Evolutionary conservation across 306 rosid genomes (phyloP).

Genomic region (Glycine soja): DNA sequence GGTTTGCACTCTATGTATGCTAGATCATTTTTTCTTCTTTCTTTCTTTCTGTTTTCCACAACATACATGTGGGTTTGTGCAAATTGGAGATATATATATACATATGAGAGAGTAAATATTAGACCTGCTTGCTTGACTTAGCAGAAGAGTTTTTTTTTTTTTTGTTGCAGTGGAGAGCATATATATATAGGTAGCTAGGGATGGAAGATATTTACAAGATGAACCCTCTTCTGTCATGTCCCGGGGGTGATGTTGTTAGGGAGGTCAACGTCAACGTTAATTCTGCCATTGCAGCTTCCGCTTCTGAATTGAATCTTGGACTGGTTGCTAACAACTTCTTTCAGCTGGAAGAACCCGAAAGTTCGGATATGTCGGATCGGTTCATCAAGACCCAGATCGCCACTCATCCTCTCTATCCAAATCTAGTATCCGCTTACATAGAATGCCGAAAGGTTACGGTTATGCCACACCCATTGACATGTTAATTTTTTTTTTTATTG

Average conservation of each 20-base stretch:
- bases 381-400: conserved; percentile 72
- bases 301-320: conserved; percentile 43
- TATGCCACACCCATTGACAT: too few relatives aligned
- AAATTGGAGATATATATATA: too few relatives aligned
- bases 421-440: conserved; percentile 70
- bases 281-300: background rate
- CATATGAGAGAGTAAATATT: too few relatives aligned
- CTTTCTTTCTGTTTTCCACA: background rate
- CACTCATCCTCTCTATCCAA: conserved; percentile 75
- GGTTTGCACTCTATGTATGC: background rate
- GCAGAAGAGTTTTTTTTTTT: too few relatives aligned
- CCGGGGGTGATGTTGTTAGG: background rate
- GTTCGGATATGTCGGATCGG: conserved; percentile 51
- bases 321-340: too few relatives aligned
- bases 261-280: conserved; percentile 28
- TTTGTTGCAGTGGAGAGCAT: too few relatives aligned
- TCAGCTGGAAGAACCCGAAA: conserved; percentile 37
- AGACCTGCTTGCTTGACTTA: background rate
- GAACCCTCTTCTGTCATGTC: conserved; percentile 4
- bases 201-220: conserved; percentile 45
- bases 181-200: background rate
- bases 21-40: background rate
- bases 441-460: conserved; percentile 71
- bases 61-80: too few relatives aligned
- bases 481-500: too few relatives aligned